Evolutionary conservation across 1,284 basidiomycete genomes (phyloP).

Genomic region (Takashimella koratensis): DNA sequence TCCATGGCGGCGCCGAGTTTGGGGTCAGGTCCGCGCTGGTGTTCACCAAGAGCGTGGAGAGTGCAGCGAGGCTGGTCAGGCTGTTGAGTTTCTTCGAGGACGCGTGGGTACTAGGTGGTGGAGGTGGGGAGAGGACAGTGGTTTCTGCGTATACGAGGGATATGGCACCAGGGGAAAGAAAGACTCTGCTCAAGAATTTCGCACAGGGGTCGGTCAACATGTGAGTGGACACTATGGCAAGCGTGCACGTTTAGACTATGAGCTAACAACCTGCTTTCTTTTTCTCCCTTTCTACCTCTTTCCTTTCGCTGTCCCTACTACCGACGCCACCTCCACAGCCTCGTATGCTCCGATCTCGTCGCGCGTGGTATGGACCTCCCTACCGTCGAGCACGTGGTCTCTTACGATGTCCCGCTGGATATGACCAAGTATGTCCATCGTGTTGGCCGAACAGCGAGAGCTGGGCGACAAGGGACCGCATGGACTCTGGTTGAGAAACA

Average conservation of each 20-base stretch:
- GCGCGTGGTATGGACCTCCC: conserved; percentile 96
- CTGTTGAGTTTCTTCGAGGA: conserved; percentile 79
- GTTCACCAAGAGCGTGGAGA: conserved; percentile 95
- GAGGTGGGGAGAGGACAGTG: conserved; percentile 47
- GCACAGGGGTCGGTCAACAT: conserved; percentile 76
- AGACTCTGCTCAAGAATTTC: conserved; percentile 73
- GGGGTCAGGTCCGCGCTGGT: conserved; percentile 61
- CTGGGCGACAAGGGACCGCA: conserved; percentile 77
- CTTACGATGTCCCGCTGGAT: conserved; percentile 93
- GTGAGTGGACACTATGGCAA: conserved; percentile 52
- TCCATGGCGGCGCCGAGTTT: conserved; percentile 53
- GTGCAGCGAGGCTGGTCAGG: conserved; percentile 73
- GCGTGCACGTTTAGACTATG: background rate
- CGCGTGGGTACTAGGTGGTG: conserved; percentile 44
- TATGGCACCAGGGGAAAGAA: conserved; percentile 68
- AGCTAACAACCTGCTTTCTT: background rate
- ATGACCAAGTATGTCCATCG: conserved; percentile 97
- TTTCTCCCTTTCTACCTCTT: too few relatives aligned
- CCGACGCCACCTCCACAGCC: conserved; percentile 51
- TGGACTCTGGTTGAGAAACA: conserved; percentile 96
- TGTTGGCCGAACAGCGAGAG: conserved; percentile 89
- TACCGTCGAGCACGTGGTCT: conserved; percentile 84
- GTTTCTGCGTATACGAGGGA: conserved; percentile 83
- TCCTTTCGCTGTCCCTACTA: too few relatives aligned
- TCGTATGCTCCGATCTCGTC: conserved; percentile 93